A percentile compares a stretch with the other conserved stretches of the same genome.
phyloP scores from a whole-genome alignment of 352 stramenopile genomes.

The Pythium grandisporangium region DNA sequence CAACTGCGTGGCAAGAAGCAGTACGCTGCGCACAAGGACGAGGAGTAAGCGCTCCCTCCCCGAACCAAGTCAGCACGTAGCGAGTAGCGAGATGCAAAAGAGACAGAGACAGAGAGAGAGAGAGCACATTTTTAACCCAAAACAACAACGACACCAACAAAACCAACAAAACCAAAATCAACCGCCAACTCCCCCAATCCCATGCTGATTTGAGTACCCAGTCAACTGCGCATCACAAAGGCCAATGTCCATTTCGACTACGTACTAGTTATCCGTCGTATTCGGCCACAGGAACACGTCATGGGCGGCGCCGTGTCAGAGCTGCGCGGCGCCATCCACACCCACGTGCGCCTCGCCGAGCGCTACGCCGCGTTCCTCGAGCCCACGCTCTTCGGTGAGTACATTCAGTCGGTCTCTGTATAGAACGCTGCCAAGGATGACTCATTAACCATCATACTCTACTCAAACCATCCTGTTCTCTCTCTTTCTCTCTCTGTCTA shows the following conservation, averaged over 20 bases:
- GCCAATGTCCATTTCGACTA: no score
- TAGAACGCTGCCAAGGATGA: neutral
- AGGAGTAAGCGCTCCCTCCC: conserved; percentile 12
- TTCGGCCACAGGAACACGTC: no score
- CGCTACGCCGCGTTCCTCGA: conserved; percentile 56
- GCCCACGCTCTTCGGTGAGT: conserved; percentile 39
- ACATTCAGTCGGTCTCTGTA: conserved; percentile 1
- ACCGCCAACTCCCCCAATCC: no score
- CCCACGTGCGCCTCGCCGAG: conserved; percentile 42
- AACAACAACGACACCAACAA: conserved; percentile 1
- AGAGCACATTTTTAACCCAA: neutral
- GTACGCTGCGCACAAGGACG: conserved; percentile 65
- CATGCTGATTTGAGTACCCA: no score
- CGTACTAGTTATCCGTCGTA: no score
- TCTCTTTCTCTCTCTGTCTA: no score
- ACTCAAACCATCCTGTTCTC: no score
- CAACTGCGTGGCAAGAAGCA: conserved; percentile 85
- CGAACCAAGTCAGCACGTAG: no score
- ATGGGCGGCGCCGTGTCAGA: conserved; percentile 69
- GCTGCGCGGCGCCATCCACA: conserved; percentile 53
- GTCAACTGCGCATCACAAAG: no score
- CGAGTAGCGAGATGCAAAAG: no score
- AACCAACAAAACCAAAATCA: conserved; percentile 1
- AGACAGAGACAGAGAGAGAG: no score
- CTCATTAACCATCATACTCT: no score